phyloP scores from a whole-genome alignment of 805 yeast genomes.

The Starmerella powellii region DNA sequence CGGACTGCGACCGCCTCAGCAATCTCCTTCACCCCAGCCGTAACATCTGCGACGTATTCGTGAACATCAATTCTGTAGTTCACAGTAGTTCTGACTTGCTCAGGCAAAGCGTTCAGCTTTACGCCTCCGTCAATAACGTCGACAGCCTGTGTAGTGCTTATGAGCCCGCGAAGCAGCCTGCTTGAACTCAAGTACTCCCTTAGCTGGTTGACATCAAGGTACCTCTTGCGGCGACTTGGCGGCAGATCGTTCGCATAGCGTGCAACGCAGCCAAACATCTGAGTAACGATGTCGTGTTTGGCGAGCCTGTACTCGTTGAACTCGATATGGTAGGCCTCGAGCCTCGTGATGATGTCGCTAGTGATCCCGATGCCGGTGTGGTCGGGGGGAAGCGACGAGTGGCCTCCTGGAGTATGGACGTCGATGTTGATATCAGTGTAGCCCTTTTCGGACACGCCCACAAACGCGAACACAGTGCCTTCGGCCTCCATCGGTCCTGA shows the following conservation, averaged over 20 bases:
- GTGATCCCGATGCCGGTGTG: slow-evolving; percentile 71
- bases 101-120: slow-evolving; percentile 68
- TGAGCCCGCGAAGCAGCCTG: neutral
- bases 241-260: slow-evolving; percentile 33
- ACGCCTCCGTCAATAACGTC: slow-evolving; percentile 61
- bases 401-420: slow-evolving; percentile 61
- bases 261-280: slow-evolving; percentile 49
- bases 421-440: slow-evolving; percentile 39
- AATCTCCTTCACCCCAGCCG: slow-evolving; percentile 29
- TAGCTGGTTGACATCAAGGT: slow-evolving; percentile 1
- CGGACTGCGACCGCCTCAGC: slow-evolving; percentile 34
- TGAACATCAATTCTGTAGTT: slow-evolving; percentile 59
- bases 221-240: slow-evolving; percentile 15
- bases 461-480: slow-evolving; percentile 41
- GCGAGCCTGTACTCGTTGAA: slow-evolving; percentile 41
- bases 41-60: slow-evolving; percentile 36
- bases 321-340: slow-evolving; percentile 39
- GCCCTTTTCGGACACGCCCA: slow-evolving; percentile 54
- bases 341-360: slow-evolving; percentile 41
- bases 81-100: slow-evolving; percentile 39
- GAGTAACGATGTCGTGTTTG: slow-evolving; percentile 30
- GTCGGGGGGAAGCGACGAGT: slow-evolving; percentile 67
- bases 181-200: neutral
- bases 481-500: slow-evolving; percentile 32
- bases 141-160: slow-evolving; percentile 49